Evolutionary conservation across 768 basidiomycete species (phyloP).

Genomic region (Auricularia sp.): DNA sequence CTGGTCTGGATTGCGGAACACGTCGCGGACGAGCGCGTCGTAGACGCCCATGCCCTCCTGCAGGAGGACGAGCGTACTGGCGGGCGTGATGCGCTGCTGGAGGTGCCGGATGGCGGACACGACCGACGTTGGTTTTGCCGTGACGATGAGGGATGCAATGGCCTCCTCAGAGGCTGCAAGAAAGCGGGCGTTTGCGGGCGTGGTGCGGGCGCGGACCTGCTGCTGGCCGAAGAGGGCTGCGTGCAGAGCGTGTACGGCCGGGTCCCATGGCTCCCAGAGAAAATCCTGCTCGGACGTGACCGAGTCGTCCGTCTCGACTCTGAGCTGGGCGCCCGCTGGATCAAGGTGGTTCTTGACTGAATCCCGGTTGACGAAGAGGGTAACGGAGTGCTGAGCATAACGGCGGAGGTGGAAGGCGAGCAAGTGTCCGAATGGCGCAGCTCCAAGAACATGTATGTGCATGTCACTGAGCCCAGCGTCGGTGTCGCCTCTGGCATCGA

Average conservation of each 20-base stretch:
- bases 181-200: neutral
- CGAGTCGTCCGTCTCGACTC: constrained; percentile 42
- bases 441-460: constrained; percentile 68
- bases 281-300: constrained; percentile 35
- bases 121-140: constrained; percentile 68
- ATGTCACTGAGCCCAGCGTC: constrained; percentile 26
- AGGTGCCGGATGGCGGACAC: constrained; percentile 47
- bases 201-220: constrained; percentile 12
- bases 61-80: constrained; percentile 81
- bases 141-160: constrained; percentile 75
- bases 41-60: constrained; percentile 94
- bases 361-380: constrained; percentile 57
- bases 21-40: constrained; percentile 53
- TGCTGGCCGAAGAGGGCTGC: constrained; percentile 10
- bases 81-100: constrained; percentile 47
- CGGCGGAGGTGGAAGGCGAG: constrained; percentile 70
- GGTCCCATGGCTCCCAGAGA: constrained; percentile 29
- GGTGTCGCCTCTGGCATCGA: neutral
- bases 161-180: constrained; percentile 7
- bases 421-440: constrained; percentile 78
- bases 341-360: constrained; percentile 21
- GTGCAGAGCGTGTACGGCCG: constrained; percentile 4
- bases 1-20: constrained; percentile 63
- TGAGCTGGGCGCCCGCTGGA: constrained; percentile 29
- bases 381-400: constrained; percentile 42